Evolutionary conservation across 768 basidiomycete genomes (phyloP), one percentile per base, ranked within the genome.

Genomic region (Cystobasidium ongulense): DNA sequence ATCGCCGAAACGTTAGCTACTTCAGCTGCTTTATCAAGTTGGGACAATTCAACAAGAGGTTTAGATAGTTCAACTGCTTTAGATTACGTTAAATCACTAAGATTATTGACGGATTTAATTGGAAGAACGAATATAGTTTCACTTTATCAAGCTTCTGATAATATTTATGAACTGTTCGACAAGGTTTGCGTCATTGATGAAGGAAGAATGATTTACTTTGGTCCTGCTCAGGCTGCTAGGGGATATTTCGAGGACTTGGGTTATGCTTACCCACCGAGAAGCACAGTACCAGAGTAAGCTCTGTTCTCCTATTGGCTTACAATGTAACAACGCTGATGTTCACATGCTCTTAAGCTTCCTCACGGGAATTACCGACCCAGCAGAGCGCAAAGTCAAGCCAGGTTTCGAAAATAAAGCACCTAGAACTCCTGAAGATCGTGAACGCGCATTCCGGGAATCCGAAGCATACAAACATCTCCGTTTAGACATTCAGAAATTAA

Each of bases 21-120:
- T 17, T 54, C 50, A 31, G 50, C 68, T 54, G 68, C 68, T 8
- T 21, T 83, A 66, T 77, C 75, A 35, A 77, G 79, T 11, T 84
- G 81, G 81, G 80, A 80, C 67, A 90, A 89, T 79, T 88, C 88
- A 0, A 92, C 90, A 1, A 84, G 89, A 25, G 73, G 73, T 36
- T 52, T 74, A 13, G 73, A 74, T 27, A 66, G 66, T 46, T 68
- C 53, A 21, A 75, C 73, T 36, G 54, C 54, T 25, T 35, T 67
- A 21, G 92, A 95, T 79, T 94, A 90, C 77, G 86, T 86, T 68
- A 90, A 87, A 81, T 87, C 87, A 46, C 82, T 95, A 65, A 85
- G 91, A 18, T 83, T 91, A 36, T 87, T 90, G 84, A 92, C 92
- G 18, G 91, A 95, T 78, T 82, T 91, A 18, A 84, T 88, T 17